Percentiles rank a stretch among this genome's conserved stretches.
Evolutionary conservation across 495 filamentous ascomycete species (phyloP).

Genomic region (Aspergillus taichungensis): DNA sequence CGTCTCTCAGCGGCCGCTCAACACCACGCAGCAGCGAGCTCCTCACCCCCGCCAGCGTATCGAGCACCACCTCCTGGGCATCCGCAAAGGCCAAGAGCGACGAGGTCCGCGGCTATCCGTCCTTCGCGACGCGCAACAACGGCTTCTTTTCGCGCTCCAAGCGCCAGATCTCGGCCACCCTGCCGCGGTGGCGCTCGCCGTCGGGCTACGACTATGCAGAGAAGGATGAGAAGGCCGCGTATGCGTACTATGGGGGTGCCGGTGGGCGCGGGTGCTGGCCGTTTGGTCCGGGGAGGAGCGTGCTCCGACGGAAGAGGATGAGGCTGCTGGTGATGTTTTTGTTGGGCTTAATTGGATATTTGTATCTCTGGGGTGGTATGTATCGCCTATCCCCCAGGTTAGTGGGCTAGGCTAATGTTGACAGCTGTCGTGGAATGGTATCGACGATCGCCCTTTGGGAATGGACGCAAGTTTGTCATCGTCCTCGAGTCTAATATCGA

Average conservation of each 20-base stretch:
- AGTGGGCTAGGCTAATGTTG: background rate
- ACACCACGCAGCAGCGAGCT: conserved; percentile 51
- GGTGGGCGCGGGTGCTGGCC: conserved; percentile 14
- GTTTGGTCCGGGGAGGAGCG: conserved; percentile 27
- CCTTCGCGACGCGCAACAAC: conserved; percentile 69
- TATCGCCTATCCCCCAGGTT: conserved; percentile 21
- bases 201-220: conserved; percentile 46
- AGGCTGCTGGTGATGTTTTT: conserved; percentile 48
- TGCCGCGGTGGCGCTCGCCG: conserved; percentile 56
- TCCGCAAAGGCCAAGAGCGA: conserved; percentile 68
- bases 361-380: conserved; percentile 51
- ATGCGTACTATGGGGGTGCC: conserved; percentile 32
- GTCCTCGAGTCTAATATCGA: conserved; percentile 91
- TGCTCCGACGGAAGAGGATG: conserved; percentile 47
- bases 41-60: conserved; percentile 23
- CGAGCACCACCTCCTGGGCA: conserved; percentile 64
- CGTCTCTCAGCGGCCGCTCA: conserved; percentile 66
- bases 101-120: conserved; percentile 65
- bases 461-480: conserved; percentile 85
- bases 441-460: conserved; percentile 57
- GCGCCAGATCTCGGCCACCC: conserved; percentile 59
- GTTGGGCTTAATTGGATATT: conserved; percentile 51
- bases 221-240: conserved; percentile 53
- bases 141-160: conserved; percentile 78
- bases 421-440: conserved; percentile 37